Percentiles rank a stretch among this genome's conserved stretches.
Conservation (phyloP, 2,329 filamentous ascomycete species). For the Arthrobotrys entomopaga region DNA sequence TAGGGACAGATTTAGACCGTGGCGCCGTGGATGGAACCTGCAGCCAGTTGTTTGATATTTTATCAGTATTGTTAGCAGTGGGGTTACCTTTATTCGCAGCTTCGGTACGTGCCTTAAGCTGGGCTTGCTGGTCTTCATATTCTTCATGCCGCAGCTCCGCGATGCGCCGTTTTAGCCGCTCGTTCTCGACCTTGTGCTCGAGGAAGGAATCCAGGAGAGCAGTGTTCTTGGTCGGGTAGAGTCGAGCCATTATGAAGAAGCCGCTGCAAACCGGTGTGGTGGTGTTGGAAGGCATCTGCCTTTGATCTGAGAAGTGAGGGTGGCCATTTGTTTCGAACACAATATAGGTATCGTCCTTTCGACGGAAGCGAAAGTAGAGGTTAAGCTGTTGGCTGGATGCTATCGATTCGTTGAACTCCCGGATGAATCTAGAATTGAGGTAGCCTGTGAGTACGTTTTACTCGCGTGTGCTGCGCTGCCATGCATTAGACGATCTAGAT, state of each 20-base stretch:
- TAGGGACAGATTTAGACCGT: conserved; percentile 53
- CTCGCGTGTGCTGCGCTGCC: background rate
- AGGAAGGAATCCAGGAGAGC: conserved; percentile 88
- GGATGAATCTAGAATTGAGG: conserved; percentile 72
- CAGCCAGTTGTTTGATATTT: conserved; percentile 7
- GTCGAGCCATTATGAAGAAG: conserved; percentile 91
- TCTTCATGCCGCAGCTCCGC: conserved; percentile 86
- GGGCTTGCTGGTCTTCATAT: conserved; percentile 71
- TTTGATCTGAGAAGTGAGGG: conserved; percentile 81
- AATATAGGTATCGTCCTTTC: conserved; percentile 76
- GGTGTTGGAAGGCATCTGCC: conserved; percentile 57
- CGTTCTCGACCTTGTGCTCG: conserved; percentile 96
- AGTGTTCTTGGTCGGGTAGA: conserved; percentile 88
- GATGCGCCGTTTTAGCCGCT: conserved; percentile 83
- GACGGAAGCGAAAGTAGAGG: conserved; percentile 85
- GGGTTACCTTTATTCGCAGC: conserved; percentile 66
- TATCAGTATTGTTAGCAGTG: conserved; percentile 10
- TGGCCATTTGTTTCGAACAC: conserved; percentile 95
- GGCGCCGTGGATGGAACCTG: conserved; percentile 24
- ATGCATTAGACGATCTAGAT: no score
- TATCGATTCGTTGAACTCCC: conserved; percentile 90
- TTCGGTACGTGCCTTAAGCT: conserved; percentile 64
- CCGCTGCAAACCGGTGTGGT: conserved; percentile 73
- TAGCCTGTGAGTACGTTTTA: conserved; percentile 58
- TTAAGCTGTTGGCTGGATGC: conserved; percentile 80